Evolutionary conservation across 495 filamentous ascomycete species (phyloP).

Genomic region (Tuber indicum): DNA sequence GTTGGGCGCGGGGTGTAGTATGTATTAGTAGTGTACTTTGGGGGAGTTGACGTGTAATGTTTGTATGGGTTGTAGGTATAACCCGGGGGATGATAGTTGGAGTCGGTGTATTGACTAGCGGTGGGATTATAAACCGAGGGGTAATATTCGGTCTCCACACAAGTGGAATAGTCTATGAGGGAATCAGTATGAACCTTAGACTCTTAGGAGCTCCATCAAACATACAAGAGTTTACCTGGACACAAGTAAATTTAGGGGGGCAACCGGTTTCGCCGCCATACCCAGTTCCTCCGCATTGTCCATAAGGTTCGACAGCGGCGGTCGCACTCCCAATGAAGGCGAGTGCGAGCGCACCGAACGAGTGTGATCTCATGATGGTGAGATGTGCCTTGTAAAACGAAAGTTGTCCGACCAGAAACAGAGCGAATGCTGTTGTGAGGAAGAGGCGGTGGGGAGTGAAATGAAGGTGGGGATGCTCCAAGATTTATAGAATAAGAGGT

Average conservation of each 20-base stretch:
- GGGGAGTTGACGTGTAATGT: constrained; percentile 1
- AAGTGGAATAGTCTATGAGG: constrained; percentile 13
- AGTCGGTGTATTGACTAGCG: not conserved
- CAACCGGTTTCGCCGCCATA: constrained; percentile 16
- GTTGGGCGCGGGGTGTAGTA: too few species aligned
- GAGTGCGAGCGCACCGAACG: constrained; percentile 28
- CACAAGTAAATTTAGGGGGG: constrained; percentile 18
- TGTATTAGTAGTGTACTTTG: constrained; percentile 2
- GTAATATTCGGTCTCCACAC: constrained; percentile 13
- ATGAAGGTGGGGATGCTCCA: not conserved
- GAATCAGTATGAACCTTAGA: constrained; percentile 8
- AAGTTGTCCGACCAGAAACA: not conserved
- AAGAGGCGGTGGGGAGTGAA: not conserved
- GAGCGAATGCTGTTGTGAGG: not conserved
- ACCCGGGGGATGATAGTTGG: not conserved
- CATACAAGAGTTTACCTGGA: constrained; percentile 9
- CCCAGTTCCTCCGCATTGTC: constrained; percentile 13
- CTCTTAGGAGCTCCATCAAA: constrained; percentile 5
- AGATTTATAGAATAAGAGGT: not conserved
- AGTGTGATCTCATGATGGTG: constrained; percentile 43
- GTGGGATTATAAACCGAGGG: constrained; percentile 5
- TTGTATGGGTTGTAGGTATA: not conserved
- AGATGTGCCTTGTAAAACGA: not conserved
- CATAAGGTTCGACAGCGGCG: constrained; percentile 11
- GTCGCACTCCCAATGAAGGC: constrained; percentile 21